Conservation (phyloP, 2,329 filamentous ascomycete genomes). For the Eutypa lata region DNA sequence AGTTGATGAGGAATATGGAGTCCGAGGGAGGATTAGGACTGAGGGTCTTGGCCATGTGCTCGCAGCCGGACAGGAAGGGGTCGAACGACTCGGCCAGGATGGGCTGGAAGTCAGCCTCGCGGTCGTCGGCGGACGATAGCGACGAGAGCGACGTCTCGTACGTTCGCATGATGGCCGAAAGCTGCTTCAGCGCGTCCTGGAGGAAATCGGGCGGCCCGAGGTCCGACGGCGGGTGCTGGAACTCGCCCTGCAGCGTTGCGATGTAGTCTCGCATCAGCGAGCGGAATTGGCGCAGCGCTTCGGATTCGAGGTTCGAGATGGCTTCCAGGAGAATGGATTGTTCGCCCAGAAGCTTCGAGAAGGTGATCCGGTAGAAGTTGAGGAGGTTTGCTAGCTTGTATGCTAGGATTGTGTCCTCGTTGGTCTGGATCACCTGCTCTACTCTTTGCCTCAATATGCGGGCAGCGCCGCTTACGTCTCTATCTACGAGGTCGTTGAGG, state of each 20-base stretch:
- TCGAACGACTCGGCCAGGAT: slow-evolving; percentile 79
- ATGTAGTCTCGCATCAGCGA: slow-evolving; percentile 78
- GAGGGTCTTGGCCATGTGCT: slow-evolving; percentile 63
- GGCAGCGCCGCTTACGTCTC: slow-evolving; percentile 76
- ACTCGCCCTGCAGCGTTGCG: slow-evolving; percentile 68
- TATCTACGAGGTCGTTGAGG: slow-evolving; percentile 80
- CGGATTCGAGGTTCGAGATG: slow-evolving; percentile 66
- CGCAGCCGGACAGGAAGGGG: slow-evolving; percentile 76
- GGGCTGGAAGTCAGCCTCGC: slow-evolving; percentile 68
- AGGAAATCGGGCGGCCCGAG: slow-evolving; percentile 78
- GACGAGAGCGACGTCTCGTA: slow-evolving; percentile 77
- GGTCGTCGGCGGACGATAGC: slow-evolving; percentile 37
- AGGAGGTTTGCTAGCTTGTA: slow-evolving; percentile 90
- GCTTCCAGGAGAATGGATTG: slow-evolving; percentile 68
- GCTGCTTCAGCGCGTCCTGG: slow-evolving; percentile 72
- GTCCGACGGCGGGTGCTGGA: slow-evolving; percentile 67
- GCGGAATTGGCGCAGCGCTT: slow-evolving; percentile 79
- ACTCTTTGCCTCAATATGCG: slow-evolving; percentile 84
- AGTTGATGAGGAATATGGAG: slow-evolving; percentile 73
- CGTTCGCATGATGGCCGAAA: slow-evolving; percentile 77
- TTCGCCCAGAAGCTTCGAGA: slow-evolving; percentile 71
- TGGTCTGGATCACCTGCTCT: slow-evolving; percentile 87
- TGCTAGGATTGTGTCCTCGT: slow-evolving; percentile 82
- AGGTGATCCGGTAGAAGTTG: slow-evolving; percentile 84
- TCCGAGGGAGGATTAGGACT: slow-evolving; percentile 57